Evolutionary conservation across 176 grass and related monocot species (phyloP).

Genomic region (Metroxylon sagu): DNA sequence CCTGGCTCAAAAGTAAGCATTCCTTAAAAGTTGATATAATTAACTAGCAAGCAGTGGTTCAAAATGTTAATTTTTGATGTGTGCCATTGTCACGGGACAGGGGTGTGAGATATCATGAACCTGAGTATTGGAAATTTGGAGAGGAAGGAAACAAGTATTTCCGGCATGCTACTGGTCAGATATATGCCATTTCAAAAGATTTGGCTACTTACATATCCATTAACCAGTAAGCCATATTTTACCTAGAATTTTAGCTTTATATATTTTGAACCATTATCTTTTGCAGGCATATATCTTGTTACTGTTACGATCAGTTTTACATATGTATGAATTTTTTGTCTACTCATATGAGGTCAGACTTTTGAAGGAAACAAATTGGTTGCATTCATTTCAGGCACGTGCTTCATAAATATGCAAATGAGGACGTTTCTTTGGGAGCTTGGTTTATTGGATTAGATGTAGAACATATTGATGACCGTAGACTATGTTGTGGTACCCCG

Average conservation of each 20-base stretch:
- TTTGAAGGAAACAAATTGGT: background rate
- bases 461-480: conserved; percentile 9
- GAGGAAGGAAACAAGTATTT: conserved; percentile 13
- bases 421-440: conserved; percentile 8
- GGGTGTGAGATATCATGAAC: conserved; percentile 10
- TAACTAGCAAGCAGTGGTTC: background rate
- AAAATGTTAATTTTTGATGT: background rate
- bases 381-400: background rate
- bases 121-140: conserved; percentile 13
- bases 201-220: conserved; percentile 5
- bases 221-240: conserved; percentile 1
- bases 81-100: background rate
- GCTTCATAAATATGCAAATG: conserved; percentile 16
- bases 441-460: conserved; percentile 12
- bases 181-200: conserved; percentile 15
- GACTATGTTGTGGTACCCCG: conserved; percentile 6
- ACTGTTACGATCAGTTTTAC: background rate
- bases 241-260: background rate
- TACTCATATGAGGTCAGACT: background rate
- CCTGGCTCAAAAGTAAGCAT: conserved; percentile 14
- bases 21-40: background rate
- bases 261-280: background rate
- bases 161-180: conserved; percentile 8
- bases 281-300: background rate
- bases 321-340: too few species aligned